Base-by-base conservation (phyloP, 768 basidiomycete species). In the Boletus subparvulus region DNA sequence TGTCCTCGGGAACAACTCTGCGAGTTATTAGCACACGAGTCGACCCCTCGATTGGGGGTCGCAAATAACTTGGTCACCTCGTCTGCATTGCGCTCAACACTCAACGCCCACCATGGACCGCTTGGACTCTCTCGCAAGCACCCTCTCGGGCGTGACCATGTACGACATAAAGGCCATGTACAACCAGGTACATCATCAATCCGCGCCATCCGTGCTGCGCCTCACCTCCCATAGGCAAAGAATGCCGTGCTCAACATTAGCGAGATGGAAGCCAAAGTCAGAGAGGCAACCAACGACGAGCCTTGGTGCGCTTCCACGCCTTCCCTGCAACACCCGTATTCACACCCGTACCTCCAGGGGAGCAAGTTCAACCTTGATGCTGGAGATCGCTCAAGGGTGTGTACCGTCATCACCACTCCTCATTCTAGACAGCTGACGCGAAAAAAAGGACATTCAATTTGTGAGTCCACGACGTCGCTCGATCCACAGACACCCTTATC, bases 231-330 rank as follows among this genome's bases (percentile, higher is more conserved):
- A 6, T 58, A 94, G 90, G 96, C 96, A 30, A 96, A 93, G 79
- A 97, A 97, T 73, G 86, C 94, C 58, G 95, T 98, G 19, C 81
- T 99, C 64, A 98, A 98, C 75, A 81, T 98, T 58, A 92, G 88
- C 64, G 96, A 98, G 76, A 96, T 92, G 85, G 96, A 99, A 73
- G 90, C 90, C 9, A 98, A 97, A 75, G 96, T 98, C 17, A 80
- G 85, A 61, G 96, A 98, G 58, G 97, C 96, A 2, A 99, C 97
- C 0, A 98, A 98, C 58, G 94, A 98, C 65, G 97, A 99, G 61
- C 88, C 97, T 54, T 99, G 97, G 96, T 97, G 69, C 62, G 84
- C 75, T n/a, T n/a, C 33, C 40, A 4, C 16, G 9, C 28, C 36
- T 32, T 26, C 6, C 13, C 48, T 24, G 10, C 10, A 33, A n/a